Evolutionary conservation across 176 grass and related monocot species (phyloP).

Genomic region (Puya raimondii): DNA sequence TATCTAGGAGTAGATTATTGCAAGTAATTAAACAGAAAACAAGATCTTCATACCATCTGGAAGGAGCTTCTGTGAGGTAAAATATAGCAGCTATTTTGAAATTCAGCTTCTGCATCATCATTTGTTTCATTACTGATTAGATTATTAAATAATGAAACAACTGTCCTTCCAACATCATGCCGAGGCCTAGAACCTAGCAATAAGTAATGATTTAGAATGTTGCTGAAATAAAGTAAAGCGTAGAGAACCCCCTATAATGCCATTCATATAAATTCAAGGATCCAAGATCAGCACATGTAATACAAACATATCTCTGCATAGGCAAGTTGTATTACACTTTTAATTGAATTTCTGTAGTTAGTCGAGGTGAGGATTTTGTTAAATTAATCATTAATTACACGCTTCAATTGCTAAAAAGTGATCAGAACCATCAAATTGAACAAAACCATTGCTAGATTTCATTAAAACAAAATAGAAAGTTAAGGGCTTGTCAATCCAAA

Average conservation of each 20-base stretch:
- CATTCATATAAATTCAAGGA: too few species aligned
- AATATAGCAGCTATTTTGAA: conserved; percentile 47
- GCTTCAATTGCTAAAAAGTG: too few species aligned
- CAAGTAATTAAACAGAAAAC: conserved; percentile 13
- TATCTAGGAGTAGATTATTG: too few species aligned
- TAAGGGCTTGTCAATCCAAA: too few species aligned
- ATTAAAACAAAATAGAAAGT: too few species aligned
- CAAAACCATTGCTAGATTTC: too few species aligned
- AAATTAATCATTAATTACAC: too few species aligned
- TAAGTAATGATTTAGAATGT: background rate
- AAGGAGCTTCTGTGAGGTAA: conserved; percentile 66
- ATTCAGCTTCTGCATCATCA: conserved; percentile 51
- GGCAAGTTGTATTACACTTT: too few species aligned
- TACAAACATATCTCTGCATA: too few species aligned
- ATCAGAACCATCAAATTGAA: background rate
- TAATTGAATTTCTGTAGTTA: too few species aligned
- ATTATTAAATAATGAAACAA: conserved; percentile 55
- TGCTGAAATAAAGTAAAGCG: conserved; percentile 14
- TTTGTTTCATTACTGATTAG: conserved; percentile 38
- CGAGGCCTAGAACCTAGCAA: conserved; percentile 28
- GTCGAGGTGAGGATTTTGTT: too few species aligned
- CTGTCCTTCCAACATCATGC: conserved; percentile 21
- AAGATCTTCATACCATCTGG: conserved; percentile 50
- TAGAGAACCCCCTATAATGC: background rate
- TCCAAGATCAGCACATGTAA: too few species aligned